phyloP scores from a whole-genome alignment of 345 rosid genomes.

The Syzygium aqueum region DNA sequence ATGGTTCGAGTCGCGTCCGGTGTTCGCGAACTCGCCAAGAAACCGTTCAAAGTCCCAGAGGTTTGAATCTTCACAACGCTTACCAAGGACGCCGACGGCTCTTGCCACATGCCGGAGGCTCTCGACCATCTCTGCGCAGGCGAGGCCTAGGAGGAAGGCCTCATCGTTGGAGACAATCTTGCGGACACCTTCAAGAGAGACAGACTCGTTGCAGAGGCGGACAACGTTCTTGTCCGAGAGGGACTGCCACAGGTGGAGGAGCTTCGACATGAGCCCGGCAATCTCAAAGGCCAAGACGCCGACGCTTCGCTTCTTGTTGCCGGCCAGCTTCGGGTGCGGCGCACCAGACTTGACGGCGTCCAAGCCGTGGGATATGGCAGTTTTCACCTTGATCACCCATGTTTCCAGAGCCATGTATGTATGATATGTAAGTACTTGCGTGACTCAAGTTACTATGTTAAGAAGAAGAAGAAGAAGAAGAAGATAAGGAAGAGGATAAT shows the following conservation, averaged over 20 bases:
- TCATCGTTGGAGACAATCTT: slow-evolving; percentile 84
- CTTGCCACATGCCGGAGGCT: slow-evolving; percentile 43
- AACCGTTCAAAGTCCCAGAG: slow-evolving; percentile 41
- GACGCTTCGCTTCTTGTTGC: slow-evolving; percentile 24
- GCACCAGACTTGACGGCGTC: slow-evolving; percentile 23
- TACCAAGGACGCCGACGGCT: slow-evolving; percentile 54
- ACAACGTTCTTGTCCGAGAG: slow-evolving; percentile 63
- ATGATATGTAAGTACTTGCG: neutral
- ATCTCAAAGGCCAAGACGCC: slow-evolving; percentile 57
- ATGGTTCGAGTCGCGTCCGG: slow-evolving; percentile 45
- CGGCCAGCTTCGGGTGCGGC: slow-evolving; percentile 1
- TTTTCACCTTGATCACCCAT: slow-evolving; percentile 61
- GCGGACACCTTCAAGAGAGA: slow-evolving; percentile 63
- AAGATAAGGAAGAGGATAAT: slow-evolving; percentile 10
- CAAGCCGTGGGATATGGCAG: slow-evolving; percentile 43
- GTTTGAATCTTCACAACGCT: slow-evolving; percentile 33
- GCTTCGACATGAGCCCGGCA: slow-evolving; percentile 79
- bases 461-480: slow-evolving; percentile 2
- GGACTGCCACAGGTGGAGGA: slow-evolving; percentile 66
- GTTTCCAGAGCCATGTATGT: slow-evolving; percentile 79
- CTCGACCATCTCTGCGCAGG: slow-evolving; percentile 76
- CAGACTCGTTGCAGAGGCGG: slow-evolving; percentile 50
- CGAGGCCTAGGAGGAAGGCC: slow-evolving; percentile 64
- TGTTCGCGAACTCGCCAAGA: slow-evolving; percentile 57
- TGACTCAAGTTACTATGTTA: neutral